Conservation (phyloP, 345 rosid species). For the Citrus glauca region DNA sequence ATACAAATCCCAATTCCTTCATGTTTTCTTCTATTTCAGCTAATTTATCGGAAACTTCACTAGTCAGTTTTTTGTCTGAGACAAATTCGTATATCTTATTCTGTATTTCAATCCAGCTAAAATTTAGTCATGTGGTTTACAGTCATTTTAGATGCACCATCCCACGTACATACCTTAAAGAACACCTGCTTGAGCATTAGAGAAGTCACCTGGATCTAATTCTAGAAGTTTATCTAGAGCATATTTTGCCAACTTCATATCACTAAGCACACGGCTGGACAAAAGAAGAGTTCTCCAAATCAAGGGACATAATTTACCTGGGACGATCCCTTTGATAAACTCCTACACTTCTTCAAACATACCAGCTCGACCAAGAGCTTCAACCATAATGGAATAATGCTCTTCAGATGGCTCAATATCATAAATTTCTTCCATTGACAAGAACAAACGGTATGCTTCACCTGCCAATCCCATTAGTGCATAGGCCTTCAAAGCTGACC, state of each 20-base stretch:
- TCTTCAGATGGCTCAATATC: constrained; percentile 19
- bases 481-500: constrained; percentile 22
- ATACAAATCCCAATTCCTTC: constrained; percentile 16
- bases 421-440: constrained; percentile 19
- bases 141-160: neutral
- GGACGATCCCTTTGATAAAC: constrained; percentile 13
- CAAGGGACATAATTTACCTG: constrained; percentile 7
- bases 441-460: constrained; percentile 15
- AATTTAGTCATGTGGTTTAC: neutral
- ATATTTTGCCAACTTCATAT: constrained; percentile 20
- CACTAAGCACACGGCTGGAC: constrained; percentile 10
- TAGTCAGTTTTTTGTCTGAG: neutral
- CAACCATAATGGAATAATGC: constrained; percentile 24
- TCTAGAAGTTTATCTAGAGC: constrained; percentile 23
- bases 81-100: constrained; percentile 21
- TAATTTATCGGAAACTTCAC: constrained; percentile 10
- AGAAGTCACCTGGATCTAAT: constrained; percentile 20
- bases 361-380: constrained; percentile 21
- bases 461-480: constrained; percentile 15
- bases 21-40: constrained; percentile 16
- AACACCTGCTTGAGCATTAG: constrained; percentile 14
- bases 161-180: constrained; percentile 18
- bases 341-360: constrained; percentile 20
- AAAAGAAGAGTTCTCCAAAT: constrained; percentile 24
- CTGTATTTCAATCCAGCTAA: constrained; percentile 15